Evolutionary conservation across 2,329 filamentous ascomycete species (phyloP).

Genomic region (Podosphaera fusca): DNA sequence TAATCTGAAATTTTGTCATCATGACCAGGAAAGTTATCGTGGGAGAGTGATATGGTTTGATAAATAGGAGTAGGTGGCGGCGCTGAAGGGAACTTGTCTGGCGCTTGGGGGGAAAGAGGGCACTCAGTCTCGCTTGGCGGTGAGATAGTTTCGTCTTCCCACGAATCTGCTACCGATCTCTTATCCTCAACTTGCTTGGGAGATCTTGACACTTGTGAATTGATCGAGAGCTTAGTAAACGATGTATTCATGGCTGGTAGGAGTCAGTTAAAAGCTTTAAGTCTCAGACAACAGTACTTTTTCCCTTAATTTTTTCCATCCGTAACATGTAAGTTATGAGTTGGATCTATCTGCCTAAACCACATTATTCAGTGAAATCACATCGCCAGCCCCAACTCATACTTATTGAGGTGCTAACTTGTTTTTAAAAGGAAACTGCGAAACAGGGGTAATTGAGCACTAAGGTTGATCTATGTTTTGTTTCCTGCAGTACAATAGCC

Average conservation of each 20-base stretch:
- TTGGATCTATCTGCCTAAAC: no score
- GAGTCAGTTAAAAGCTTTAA: slow-evolving; percentile 1
- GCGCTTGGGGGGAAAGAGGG: slow-evolving; percentile 10
- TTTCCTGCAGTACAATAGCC: no score
- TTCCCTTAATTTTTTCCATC: not conserved
- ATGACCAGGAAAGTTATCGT: slow-evolving; percentile 7
- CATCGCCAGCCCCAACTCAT: no score
- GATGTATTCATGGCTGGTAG: slow-evolving; percentile 11
- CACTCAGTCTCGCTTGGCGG: slow-evolving; percentile 11
- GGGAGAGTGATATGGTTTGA: slow-evolving; percentile 18
- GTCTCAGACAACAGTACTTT: not conserved
- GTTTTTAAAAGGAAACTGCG: no score
- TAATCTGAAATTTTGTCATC: slow-evolving; percentile 5
- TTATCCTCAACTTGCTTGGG: slow-evolving; percentile 15
- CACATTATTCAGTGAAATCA: no score
- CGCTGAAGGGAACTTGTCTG: slow-evolving; percentile 20
- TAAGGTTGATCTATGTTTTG: no score
- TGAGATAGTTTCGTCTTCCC: slow-evolving; percentile 47
- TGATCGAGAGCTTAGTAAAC: slow-evolving; percentile 11
- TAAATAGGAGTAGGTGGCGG: slow-evolving; percentile 47
- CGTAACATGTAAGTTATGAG: not conserved
- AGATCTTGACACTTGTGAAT: slow-evolving; percentile 9
- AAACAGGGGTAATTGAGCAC: no score
- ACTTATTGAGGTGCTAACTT: no score
- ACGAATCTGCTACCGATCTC: slow-evolving; percentile 38